A percentile compares a stretch with the other conserved stretches of the same genome.
Conservation (phyloP, 257 asterid genomes). For the Jacaranda mimosifolia region DNA sequence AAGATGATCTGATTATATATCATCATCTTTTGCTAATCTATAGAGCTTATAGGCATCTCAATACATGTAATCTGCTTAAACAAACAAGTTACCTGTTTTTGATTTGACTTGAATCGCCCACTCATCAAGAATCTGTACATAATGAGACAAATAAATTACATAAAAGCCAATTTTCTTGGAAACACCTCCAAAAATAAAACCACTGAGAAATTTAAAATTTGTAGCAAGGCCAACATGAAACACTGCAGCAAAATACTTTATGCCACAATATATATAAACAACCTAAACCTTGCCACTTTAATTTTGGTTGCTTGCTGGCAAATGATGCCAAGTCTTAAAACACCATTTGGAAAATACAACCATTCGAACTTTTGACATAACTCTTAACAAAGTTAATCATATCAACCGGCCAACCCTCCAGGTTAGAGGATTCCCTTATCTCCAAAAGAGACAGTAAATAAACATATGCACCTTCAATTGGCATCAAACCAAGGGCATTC, state of each 20-base stretch:
- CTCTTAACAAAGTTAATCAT: background rate
- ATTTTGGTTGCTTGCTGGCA: conserved; percentile 77
- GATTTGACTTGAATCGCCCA: conserved; percentile 82
- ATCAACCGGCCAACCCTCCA: conserved; percentile 8
- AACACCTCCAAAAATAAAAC: conserved; percentile 9
- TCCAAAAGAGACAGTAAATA: background rate
- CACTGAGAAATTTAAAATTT: conserved; percentile 5
- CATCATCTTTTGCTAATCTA: background rate
- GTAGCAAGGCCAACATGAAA: conserved; percentile 43
- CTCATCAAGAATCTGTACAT: conserved; percentile 82
- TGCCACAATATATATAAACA: conserved; percentile 31
- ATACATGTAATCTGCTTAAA: conserved; percentile 9
- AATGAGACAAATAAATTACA: conserved; percentile 32
- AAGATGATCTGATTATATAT: background rate
- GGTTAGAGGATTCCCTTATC: background rate
- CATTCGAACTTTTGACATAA: conserved; percentile 27
- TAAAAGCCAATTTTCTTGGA: background rate
- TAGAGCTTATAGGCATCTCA: conserved; percentile 24
- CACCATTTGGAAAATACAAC: conserved; percentile 69
- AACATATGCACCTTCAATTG: background rate
- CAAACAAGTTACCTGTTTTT: conserved; percentile 61
- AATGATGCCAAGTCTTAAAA: conserved; percentile 50
- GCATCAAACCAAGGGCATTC: background rate
- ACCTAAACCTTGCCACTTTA: conserved; percentile 47
- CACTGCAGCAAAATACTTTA: conserved; percentile 29